phyloP scores from a whole-genome alignment of 169 alveolate genomes.

The Amoebophrya sp. region DNA sequence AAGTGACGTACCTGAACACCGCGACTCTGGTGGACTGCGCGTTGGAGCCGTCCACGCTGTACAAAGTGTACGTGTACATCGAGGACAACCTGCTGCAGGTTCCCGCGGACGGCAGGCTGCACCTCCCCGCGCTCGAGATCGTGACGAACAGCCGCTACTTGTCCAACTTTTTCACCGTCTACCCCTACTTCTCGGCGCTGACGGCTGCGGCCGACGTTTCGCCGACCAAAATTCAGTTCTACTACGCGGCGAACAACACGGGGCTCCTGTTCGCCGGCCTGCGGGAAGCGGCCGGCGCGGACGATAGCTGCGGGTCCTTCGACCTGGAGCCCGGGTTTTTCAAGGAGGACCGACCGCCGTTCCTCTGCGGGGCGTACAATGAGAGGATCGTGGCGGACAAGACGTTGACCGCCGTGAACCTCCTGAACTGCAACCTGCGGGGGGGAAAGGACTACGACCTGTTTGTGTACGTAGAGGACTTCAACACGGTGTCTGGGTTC shows the following conservation, averaged over 20 bases:
- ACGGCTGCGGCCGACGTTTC: neutral
- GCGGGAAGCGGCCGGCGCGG: neutral
- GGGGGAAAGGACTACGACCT: neutral
- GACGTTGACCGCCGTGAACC: neutral
- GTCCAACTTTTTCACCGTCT: neutral
- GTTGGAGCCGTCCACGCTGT: neutral
- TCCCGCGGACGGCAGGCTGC: neutral
- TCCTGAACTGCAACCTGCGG: neutral
- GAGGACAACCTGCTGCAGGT: neutral
- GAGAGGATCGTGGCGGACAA: neutral
- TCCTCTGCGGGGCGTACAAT: neutral
- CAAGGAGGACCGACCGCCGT: neutral
- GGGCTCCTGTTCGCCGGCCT: neutral
- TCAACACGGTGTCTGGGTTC: neutral
- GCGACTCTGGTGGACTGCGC: neutral
- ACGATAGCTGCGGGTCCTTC: neutral
- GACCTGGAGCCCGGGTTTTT: neutral
- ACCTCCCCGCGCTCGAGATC: neutral
- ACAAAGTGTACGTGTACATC: neutral
- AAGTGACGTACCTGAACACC: neutral
- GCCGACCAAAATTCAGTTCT: neutral
- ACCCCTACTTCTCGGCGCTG: neutral
- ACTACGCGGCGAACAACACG: neutral
- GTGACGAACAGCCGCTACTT: neutral
- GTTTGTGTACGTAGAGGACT: conserved; percentile 11